phyloP scores from a whole-genome alignment of 306 rosid species.

The cucumber (Cucumis sativus) region DNA sequence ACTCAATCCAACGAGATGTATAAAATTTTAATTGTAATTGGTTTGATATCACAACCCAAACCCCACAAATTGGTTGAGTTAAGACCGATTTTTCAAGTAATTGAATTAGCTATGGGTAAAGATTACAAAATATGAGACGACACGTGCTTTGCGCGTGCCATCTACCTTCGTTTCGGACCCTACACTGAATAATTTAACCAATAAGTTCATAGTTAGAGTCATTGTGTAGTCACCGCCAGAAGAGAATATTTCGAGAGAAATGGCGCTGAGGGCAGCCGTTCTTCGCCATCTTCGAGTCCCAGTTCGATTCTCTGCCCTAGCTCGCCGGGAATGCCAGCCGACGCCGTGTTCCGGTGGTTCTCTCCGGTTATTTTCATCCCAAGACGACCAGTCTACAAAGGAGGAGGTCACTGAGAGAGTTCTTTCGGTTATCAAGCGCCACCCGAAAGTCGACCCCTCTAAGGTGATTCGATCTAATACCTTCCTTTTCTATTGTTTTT shows the following conservation, averaged over 20 bases:
- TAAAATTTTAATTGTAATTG: too few relatives aligned
- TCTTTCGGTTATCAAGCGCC: constrained; percentile 69
- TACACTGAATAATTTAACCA: background rate
- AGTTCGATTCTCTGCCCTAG: constrained; percentile 24
- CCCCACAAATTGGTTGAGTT: too few relatives aligned
- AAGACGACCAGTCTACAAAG: constrained; percentile 61
- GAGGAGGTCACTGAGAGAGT: constrained; percentile 68
- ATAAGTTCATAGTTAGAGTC: background rate
- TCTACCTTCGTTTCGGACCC: background rate
- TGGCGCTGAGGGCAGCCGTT: constrained; percentile 80
- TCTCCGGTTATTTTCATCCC: constrained; percentile 61
- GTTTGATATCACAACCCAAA: too few relatives aligned
- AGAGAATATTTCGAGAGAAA: constrained; percentile 8
- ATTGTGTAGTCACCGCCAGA: background rate
- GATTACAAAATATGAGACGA: too few relatives aligned
- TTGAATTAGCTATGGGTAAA: too few relatives aligned
- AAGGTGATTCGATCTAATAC: constrained; percentile 29
- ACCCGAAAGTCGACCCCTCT: constrained; percentile 91
- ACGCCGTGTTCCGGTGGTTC: constrained; percentile 7
- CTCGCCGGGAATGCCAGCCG: constrained; percentile 6
- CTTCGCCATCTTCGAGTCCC: constrained; percentile 78
- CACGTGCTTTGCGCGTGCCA: constrained; percentile 4
- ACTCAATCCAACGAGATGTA: too few relatives aligned
- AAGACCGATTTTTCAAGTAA: too few relatives aligned
- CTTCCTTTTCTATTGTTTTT: background rate